Conservation (phyloP, 768 basidiomycete genomes). For the Rhodotorula toruloides region DNA sequence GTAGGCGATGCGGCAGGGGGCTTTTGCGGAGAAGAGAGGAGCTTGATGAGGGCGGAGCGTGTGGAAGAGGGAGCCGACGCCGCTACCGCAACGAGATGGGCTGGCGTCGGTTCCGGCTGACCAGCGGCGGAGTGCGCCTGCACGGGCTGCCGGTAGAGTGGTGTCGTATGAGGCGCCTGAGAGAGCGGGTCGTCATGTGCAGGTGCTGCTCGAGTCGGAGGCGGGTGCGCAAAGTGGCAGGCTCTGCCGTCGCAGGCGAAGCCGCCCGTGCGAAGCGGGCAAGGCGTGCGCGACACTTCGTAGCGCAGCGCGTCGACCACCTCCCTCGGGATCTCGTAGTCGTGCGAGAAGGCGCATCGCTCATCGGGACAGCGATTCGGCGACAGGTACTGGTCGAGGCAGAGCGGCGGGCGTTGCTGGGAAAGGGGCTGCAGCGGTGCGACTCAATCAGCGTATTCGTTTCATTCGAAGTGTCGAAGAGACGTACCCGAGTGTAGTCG, state of each 20-base stretch:
- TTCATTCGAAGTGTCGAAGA: not conserved
- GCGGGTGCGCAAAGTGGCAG: conserved; percentile 7
- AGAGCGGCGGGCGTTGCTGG: conserved; percentile 17
- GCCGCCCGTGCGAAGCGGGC: not conserved
- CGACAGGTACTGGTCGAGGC: conserved; percentile 18
- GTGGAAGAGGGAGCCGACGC: not conserved
- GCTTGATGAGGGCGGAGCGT: not conserved
- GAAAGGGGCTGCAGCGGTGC: conserved; percentile 1
- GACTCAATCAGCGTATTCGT: not conserved
- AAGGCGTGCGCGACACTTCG: conserved; percentile 4
- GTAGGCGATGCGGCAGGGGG: not conserved
- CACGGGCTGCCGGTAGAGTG: not conserved
- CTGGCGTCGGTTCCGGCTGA: not conserved
- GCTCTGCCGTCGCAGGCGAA: not conserved
- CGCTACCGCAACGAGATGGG: not conserved
- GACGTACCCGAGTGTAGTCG: not conserved
- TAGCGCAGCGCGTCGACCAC: conserved; percentile 9
- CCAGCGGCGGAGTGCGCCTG: not conserved
- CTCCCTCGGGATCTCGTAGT: not conserved
- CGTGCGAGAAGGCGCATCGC: conserved; percentile 14
- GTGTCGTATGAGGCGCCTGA: too few species aligned
- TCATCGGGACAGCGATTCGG: not conserved
- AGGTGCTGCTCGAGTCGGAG: conserved; percentile 5
- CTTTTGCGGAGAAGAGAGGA: too few species aligned
- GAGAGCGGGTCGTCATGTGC: too few species aligned